These are phyloP conservation scores for Talaromyces sp. DNA, from an alignment of 2,329 filamentous ascomycete species.

Conservation along the genomic window DNA sequence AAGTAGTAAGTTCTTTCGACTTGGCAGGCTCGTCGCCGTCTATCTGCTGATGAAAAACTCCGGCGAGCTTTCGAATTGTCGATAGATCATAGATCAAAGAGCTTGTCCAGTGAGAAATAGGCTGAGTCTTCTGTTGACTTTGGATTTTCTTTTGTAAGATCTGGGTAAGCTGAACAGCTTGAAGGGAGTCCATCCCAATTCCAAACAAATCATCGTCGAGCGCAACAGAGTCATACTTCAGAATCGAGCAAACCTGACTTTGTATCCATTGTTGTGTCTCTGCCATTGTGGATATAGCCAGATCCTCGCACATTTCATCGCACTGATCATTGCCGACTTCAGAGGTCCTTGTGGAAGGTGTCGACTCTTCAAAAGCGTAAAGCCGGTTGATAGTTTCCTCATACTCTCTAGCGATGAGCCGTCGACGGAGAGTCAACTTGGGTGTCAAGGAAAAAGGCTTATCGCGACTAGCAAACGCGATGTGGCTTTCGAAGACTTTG, in stretches of 20 bases:
- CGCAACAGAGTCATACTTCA: background rate
- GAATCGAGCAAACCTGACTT: background rate
- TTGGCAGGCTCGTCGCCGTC: background rate
- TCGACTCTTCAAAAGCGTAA: background rate
- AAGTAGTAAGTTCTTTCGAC: background rate
- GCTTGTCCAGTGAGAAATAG: background rate
- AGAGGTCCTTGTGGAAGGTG: no score
- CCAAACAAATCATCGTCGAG: background rate
- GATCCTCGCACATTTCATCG: background rate
- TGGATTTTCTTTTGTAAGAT: background rate
- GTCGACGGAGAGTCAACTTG: conserved; percentile 39
- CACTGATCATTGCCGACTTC: no score
- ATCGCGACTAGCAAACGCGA: conserved; percentile 43
- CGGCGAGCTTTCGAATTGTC: background rate
- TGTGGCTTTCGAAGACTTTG: conserved; percentile 44
- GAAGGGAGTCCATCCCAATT: conserved; percentile 1
- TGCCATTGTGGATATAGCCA: background rate
- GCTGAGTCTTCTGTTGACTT: background rate
- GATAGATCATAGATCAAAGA: background rate
- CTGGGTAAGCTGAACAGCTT: background rate
- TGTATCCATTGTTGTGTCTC: background rate
- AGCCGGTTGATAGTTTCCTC: conserved; percentile 9
- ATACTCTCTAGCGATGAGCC: conserved; percentile 13
- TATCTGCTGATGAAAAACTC: background rate
- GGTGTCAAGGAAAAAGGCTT: conserved; percentile 50